These are phyloP conservation scores for Amoebophrya sp. DNA, from an alignment of 169 alveolate genomes.

Conservation along the genomic window DNA sequence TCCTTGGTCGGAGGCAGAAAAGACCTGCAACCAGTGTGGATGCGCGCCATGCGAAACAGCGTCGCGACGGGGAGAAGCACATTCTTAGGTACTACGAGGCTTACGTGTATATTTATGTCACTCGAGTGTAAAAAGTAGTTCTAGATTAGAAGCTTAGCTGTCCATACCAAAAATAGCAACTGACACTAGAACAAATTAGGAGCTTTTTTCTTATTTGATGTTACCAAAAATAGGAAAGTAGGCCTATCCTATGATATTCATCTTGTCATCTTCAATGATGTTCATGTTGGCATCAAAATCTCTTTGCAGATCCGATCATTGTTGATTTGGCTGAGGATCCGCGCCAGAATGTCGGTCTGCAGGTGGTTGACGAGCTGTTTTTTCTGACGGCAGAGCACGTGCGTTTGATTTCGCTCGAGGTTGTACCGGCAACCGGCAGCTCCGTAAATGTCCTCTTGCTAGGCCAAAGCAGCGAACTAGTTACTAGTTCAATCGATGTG, in stretches of 20 bases:
- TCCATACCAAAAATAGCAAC: too few species aligned
- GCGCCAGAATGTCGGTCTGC: constrained; percentile 1
- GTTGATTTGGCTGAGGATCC: background rate
- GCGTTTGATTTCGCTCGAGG: background rate
- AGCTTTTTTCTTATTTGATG: too few species aligned
- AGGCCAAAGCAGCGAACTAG: background rate
- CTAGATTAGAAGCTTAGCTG: too few species aligned
- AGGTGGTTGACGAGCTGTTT: background rate
- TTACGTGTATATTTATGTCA: too few species aligned
- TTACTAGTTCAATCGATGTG: background rate
- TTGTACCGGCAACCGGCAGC: background rate
- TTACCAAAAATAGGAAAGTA: too few species aligned
- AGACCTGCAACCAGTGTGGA: background rate
- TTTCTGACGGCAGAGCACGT: constrained; percentile 19
- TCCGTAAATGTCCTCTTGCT: background rate
- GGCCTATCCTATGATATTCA: too few species aligned
- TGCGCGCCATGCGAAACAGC: constrained; percentile 22
- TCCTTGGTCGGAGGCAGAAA: background rate
- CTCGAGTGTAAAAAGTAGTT: too few species aligned
- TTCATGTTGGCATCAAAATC: too few species aligned
- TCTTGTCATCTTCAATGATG: too few species aligned
- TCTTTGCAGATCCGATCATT: background rate
- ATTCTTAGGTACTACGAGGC: too few species aligned
- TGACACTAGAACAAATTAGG: too few species aligned
- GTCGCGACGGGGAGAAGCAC: too few species aligned